These are phyloP conservation scores for Colletotrichum orchidophilum DNA, from an alignment of 2,329 filamentous ascomycete genomes.

Conservation along the genomic window DNA sequence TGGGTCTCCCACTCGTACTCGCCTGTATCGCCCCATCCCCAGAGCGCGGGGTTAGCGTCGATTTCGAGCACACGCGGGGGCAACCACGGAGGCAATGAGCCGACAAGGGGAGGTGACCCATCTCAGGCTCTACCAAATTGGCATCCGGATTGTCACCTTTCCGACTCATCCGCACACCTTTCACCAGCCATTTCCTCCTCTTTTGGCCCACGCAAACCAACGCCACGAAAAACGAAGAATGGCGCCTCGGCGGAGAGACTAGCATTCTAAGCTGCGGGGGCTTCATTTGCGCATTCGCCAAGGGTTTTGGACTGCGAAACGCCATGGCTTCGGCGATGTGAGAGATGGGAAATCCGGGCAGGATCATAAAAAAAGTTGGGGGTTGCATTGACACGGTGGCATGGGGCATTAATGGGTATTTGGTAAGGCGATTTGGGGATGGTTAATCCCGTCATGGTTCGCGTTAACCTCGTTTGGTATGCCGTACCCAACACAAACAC, in stretches of 20 bases:
- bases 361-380: slow-evolving; percentile 22
- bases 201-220: neutral
- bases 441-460: neutral
- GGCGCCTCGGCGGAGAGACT: slow-evolving; percentile 2
- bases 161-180: slow-evolving; percentile 16
- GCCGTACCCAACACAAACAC: slow-evolving; percentile 18
- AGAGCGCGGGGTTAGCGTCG: slow-evolving; percentile 28
- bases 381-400: slow-evolving; percentile 30
- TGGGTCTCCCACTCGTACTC: slow-evolving; percentile 13
- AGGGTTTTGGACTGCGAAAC: neutral
- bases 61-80: slow-evolving; percentile 25
- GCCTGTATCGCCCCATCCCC: slow-evolving; percentile 23
- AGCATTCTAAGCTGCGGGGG: slow-evolving; percentile 11
- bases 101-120: slow-evolving; percentile 7
- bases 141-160: slow-evolving; percentile 1
- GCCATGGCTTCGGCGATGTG: slow-evolving; percentile 24
- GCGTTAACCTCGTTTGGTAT: slow-evolving; percentile 17
- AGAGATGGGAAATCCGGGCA: neutral
- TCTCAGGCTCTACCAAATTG: neutral
- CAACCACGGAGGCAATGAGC: slow-evolving; percentile 4
- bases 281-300: slow-evolving; percentile 18
- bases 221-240: neutral
- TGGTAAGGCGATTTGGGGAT: slow-evolving; percentile 24
- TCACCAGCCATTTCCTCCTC: neutral
- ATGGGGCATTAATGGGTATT: slow-evolving; percentile 31